phyloP scores from a whole-genome alignment of 306 rosid genomes.

The Lathyrus tuberosus region DNA sequence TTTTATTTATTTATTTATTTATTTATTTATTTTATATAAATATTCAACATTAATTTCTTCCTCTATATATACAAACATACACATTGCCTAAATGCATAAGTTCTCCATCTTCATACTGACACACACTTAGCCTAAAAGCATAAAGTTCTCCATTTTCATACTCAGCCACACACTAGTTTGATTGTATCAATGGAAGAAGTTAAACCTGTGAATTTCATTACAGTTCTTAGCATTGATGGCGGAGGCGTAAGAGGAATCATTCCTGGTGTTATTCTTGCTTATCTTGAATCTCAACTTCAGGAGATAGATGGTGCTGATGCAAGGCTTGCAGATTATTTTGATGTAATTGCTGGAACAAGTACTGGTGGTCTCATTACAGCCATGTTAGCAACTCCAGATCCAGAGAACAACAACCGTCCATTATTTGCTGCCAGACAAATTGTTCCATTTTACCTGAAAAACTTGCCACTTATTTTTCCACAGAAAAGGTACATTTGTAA shows the following conservation, averaged over 20 bases:
- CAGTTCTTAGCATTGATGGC: constrained; percentile 51
- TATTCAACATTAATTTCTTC: no score
- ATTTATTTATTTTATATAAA: no score
- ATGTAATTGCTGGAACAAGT: no score
- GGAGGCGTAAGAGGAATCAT: constrained; percentile 53
- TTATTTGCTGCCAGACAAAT: constrained; percentile 41
- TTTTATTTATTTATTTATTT: no score
- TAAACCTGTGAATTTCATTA: constrained; percentile 6
- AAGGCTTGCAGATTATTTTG: no score
- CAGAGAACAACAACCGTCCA: constrained; percentile 34
- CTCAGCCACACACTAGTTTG: neutral
- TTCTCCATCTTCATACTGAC: neutral
- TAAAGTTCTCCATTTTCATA: no score
- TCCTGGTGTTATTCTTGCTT: constrained; percentile 45
- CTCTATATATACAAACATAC: neutral
- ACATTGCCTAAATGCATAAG: neutral
- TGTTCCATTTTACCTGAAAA: constrained; percentile 19
- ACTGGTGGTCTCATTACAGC: constrained; percentile 40
- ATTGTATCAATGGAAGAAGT: constrained; percentile 23
- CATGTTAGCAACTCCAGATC: constrained; percentile 44
- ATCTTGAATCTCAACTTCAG: constrained; percentile 32
- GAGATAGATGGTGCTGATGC: no score
- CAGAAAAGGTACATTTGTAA: constrained; percentile 11
- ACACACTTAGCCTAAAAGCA: no score
- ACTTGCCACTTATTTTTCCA: constrained; percentile 38